Evolutionary conservation across 2,329 filamentous ascomycete genomes (phyloP), one percentile per base, ranked within the genome.

Genomic region (Atkinsonella texensis): DNA sequence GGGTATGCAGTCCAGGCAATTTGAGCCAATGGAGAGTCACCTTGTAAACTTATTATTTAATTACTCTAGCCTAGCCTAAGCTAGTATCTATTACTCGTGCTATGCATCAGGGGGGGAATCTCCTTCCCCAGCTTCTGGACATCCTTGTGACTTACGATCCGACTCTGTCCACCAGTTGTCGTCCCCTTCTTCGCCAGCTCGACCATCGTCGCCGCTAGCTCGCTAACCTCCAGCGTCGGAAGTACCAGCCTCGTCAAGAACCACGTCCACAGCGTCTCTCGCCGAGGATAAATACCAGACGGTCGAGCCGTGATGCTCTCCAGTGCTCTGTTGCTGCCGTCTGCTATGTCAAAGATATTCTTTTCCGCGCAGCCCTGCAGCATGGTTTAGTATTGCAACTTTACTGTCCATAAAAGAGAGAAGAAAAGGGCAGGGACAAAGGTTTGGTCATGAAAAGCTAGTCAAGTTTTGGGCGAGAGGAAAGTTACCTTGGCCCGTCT

Each of bases 221-320:
- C 42, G 10, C 39, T 33, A 10, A 46, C 49, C 42, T 38, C 42
- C 11, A 45, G 20, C 18, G 49, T 50, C 49, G 49, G 49, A 20
- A 50, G 42, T 32, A 50, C 49, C 32, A 50, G 32, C 15, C 39
- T 50, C 8, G 49, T 50, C 42, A 50, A 42, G 15, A 50, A 39
- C 49, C 49, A 50, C 13, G 49, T 32, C 49, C 42, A 32, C 15
- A 32, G 42, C 20, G 42, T 50, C 31, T 46, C 12, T 13, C 12
- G 41, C 33, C 6, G 17, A 13, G 33, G 42, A 13, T 39, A 50
- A 7, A 50, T 46, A 10, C 49, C 49, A 20, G 42, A 46, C 32
- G 49, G 42, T 5, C 49, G 31, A 17, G 46, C 49, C 32, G 49
- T 46, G 49, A 50, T 50, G 42, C 42, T 46, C 20, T 50, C 49